phyloP scores from a whole-genome alignment of 73 alveolate species.

The Paramecium sexaurelia region DNA sequence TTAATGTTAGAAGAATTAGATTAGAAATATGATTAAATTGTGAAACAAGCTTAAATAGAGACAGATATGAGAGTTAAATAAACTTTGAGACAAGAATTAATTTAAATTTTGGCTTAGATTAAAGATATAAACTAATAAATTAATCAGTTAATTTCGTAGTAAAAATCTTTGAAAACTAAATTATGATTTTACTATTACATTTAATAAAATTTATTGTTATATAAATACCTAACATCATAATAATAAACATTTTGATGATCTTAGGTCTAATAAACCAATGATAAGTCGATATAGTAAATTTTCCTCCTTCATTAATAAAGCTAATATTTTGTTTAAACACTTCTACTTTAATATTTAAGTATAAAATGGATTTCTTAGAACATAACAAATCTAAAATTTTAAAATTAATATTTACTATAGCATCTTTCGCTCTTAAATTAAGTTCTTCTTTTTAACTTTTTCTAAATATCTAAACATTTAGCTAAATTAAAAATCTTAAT shows the following conservation, averaged over 20 bases:
- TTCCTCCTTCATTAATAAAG: not conserved
- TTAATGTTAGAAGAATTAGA: constrained; percentile 8
- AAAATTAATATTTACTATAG: not conserved
- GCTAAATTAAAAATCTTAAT: not conserved
- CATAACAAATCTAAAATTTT: not conserved
- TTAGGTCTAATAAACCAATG: not conserved
- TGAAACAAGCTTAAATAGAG: not conserved
- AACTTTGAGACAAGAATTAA: not conserved
- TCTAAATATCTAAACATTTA: not conserved
- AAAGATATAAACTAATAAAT: constrained; percentile 13
- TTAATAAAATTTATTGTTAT: not conserved
- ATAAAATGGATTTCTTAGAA: constrained; percentile 35
- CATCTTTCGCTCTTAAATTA: not conserved
- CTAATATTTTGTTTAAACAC: not conserved
- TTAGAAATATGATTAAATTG: not conserved
- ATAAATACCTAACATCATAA: constrained; percentile 13
- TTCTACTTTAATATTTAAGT: not conserved
- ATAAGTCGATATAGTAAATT: not conserved
- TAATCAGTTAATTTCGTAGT: not conserved
- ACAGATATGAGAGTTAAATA: not conserved
- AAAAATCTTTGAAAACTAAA: constrained; percentile 4
- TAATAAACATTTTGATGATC: constrained; percentile 57
- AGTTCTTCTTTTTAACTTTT: constrained; percentile 4
- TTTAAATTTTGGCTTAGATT: not conserved
- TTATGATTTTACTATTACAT: not conserved